These are phyloP conservation scores for Aegle marmelos DNA, from an alignment of 345 rosid genomes.

Conservation along the genomic window DNA sequence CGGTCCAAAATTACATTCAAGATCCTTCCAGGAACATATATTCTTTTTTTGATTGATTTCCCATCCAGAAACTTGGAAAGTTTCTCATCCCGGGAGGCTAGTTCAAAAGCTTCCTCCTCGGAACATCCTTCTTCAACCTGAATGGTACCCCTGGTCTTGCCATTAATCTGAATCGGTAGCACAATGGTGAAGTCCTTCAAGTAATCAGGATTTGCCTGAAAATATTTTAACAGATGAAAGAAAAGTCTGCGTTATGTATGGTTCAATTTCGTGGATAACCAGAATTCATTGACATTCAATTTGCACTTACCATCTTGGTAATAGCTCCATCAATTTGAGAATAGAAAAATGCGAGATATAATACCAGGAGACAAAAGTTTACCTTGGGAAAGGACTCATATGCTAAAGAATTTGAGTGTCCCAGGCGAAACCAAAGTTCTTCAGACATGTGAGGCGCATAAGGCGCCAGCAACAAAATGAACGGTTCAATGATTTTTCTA, in stretches of 20 bases:
- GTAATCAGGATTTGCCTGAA: slow-evolving; percentile 73
- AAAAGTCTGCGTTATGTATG: not conserved
- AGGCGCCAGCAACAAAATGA: slow-evolving; percentile 77
- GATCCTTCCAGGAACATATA: slow-evolving; percentile 87
- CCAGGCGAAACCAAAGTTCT: slow-evolving; percentile 90
- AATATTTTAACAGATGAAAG: not conserved
- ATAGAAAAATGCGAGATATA: too few relatives aligned
- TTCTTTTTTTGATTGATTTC: slow-evolving; percentile 61
- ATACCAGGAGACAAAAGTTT: not conserved
- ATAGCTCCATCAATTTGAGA: not conserved
- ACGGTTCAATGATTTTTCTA: slow-evolving; percentile 57
- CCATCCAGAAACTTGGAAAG: slow-evolving; percentile 62
- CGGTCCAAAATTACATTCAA: slow-evolving; percentile 72
- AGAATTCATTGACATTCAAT: not conserved
- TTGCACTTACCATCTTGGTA: not conserved
- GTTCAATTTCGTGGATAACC: not conserved
- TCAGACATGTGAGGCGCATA: slow-evolving; percentile 96
- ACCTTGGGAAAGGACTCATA: slow-evolving; percentile 73
- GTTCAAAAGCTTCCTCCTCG: slow-evolving; percentile 73
- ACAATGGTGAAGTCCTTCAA: slow-evolving; percentile 60
- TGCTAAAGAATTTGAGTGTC: slow-evolving; percentile 63
- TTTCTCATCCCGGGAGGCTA: slow-evolving; percentile 65
- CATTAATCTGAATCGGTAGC: slow-evolving; percentile 94
- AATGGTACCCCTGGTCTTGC: slow-evolving; percentile 90
- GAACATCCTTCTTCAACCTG: slow-evolving; percentile 81